Conservation (phyloP, 805 yeast genomes). For the Clavispora vitiphila region DNA sequence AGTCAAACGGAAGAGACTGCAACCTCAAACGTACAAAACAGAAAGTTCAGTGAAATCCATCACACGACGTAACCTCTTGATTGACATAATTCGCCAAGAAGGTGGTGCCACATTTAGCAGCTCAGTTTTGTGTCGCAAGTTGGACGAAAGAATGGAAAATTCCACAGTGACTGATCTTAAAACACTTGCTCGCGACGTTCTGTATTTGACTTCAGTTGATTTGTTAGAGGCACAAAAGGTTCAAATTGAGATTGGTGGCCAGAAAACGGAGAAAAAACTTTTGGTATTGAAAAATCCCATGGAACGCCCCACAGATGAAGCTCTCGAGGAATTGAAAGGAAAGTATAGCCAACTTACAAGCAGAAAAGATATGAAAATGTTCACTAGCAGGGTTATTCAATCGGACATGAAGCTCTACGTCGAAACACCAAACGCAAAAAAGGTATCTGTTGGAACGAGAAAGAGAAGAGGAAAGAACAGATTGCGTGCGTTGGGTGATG, state of each 20-base stretch:
- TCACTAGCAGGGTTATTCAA: constrained; percentile 7
- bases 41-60: constrained; percentile 24
- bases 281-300: constrained; percentile 26
- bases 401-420: constrained; percentile 12
- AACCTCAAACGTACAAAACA: constrained; percentile 1
- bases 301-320: constrained; percentile 23
- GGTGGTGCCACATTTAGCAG: constrained; percentile 37
- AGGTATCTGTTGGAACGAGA: constrained; percentile 1
- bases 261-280: constrained; percentile 24
- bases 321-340: constrained; percentile 22
- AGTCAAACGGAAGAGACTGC: not conserved
- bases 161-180: constrained; percentile 32
- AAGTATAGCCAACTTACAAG: constrained; percentile 11
- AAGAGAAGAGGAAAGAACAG: constrained; percentile 8
- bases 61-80: constrained; percentile 24
- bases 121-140: constrained; percentile 25
- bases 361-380: constrained; percentile 8
- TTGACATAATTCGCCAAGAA: constrained; percentile 26
- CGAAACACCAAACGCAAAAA: constrained; percentile 6
- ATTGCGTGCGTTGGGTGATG: constrained; percentile 11
- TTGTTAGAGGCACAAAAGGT: constrained; percentile 21
- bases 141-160: constrained; percentile 26
- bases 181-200: constrained; percentile 36
- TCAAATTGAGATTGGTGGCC: constrained; percentile 23
- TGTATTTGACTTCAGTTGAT: constrained; percentile 17